Percentiles rank a stretch among this genome's conserved stretches.
Evolutionary conservation across 768 basidiomycete species (phyloP).

Genomic region (Chlorophyllum brunneum): DNA sequence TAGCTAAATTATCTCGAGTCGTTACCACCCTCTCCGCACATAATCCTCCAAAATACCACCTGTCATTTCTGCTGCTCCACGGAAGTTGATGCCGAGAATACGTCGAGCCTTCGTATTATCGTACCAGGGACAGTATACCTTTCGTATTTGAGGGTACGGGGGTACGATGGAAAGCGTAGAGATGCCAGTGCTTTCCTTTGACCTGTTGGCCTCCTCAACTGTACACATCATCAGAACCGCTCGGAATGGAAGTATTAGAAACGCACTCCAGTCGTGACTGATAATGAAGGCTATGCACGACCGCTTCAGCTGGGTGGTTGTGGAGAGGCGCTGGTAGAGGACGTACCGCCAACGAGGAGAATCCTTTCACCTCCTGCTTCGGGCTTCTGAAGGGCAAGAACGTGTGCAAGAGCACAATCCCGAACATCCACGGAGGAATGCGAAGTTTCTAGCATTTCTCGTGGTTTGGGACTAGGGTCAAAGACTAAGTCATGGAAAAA

Average conservation of each 20-base stretch:
- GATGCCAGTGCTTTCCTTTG: neutral
- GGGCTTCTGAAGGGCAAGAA: constrained; percentile 7
- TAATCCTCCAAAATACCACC: neutral
- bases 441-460: neutral
- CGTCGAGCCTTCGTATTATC: constrained; percentile 1
- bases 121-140: neutral
- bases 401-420: constrained; percentile 8
- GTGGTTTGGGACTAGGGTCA: neutral
- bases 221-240: neutral
- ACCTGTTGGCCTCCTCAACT: constrained; percentile 7
- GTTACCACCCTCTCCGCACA: constrained; percentile 2
- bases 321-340: neutral
- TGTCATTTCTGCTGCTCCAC: neutral
- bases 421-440: constrained; percentile 8
- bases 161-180: constrained; percentile 1
- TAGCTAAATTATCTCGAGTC: no score
- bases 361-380: constrained; percentile 12
- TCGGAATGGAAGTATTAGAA: neutral
- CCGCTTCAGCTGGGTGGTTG: neutral
- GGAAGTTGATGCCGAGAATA: constrained; percentile 5
- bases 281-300: neutral
- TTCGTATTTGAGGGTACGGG: constrained; percentile 1
- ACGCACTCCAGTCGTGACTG: constrained; percentile 8
- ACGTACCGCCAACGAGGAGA: constrained; percentile 1
- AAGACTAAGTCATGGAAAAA: constrained; percentile 8